Percentiles rank a stretch among this genome's conserved stretches.
Conservation (phyloP, 192 early-diverging fungal species). For the Gonapodya prolifera region DNA sequence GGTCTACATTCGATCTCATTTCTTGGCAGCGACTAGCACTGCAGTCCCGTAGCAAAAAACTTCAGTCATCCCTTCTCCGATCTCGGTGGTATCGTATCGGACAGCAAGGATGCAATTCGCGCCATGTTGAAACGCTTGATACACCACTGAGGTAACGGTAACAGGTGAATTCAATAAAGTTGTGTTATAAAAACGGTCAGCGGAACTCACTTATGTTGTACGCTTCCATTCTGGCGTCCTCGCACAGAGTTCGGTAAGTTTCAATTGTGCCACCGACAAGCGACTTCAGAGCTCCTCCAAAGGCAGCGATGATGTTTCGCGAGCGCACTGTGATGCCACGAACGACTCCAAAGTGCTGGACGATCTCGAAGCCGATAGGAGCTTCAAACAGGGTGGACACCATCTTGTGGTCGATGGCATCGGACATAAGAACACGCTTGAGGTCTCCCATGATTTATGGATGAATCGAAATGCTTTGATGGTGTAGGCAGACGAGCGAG, state of each 20-base stretch:
- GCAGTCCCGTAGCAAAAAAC: conserved; percentile 5
- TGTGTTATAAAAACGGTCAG: not conserved
- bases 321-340: not conserved
- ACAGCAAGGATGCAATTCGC: not conserved
- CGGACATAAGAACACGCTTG: not conserved
- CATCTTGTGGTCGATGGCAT: not conserved
- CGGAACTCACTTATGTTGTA: not conserved
- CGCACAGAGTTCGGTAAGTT: not conserved
- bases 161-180: not conserved
- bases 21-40: no score
- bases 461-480: no score
- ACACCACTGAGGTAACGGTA: not conserved
- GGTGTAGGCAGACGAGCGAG: no score
- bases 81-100: not conserved
- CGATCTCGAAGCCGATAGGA: not conserved
- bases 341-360: not conserved
- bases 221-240: not conserved
- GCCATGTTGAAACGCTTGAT: not conserved
- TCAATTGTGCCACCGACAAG: not conserved
- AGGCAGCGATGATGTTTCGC: not conserved
- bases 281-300: not conserved
- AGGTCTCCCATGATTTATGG: not conserved
- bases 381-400: conserved; percentile 1
- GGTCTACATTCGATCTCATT: no score
- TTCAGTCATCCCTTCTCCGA: not conserved